These are phyloP conservation scores for Phytophthora pseudosyringae DNA, from an alignment of 352 stramenopile genomes.

Conservation along the genomic window DNA sequence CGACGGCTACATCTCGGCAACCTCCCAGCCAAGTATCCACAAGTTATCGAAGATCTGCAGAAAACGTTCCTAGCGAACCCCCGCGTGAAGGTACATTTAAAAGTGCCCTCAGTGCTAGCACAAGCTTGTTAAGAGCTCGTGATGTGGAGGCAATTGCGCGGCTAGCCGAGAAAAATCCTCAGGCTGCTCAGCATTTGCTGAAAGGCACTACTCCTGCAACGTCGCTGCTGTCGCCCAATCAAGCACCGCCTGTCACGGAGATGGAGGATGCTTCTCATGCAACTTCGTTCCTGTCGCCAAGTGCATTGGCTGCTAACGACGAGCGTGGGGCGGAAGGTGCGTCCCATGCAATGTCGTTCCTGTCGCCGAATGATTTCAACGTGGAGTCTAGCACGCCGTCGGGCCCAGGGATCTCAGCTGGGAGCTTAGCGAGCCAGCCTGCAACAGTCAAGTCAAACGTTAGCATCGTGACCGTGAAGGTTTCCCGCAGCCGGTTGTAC, in stretches of 20 bases:
- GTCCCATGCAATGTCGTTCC: slow-evolving; percentile 49
- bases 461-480: slow-evolving; percentile 44
- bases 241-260: neutral
- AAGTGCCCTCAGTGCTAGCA: neutral
- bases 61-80: slow-evolving; percentile 3
- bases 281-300: slow-evolving; percentile 30
- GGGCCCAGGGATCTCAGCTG: neutral
- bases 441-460: slow-evolving; percentile 21
- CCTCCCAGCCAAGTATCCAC: neutral
- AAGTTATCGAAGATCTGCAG: slow-evolving; percentile 6
- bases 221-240: slow-evolving; percentile 13
- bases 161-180: slow-evolving; percentile 21
- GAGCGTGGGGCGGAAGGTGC: neutral
- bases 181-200: slow-evolving; percentile 7
- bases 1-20: slow-evolving; percentile 2
- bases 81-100: neutral
- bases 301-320: slow-evolving; percentile 12
- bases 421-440: neutral
- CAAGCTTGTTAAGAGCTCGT: neutral
- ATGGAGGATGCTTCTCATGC: slow-evolving; percentile 7
- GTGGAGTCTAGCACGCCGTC: slow-evolving; percentile 30
- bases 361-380: slow-evolving; percentile 50
- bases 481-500: slow-evolving; percentile 51
- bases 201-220: neutral
- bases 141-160: slow-evolving; percentile 35